A percentile compares a stretch with the other conserved stretches of the same genome.
phyloP scores from a whole-genome alignment of 2,329 filamentous ascomycete species.

The Pseudogymnoascus sp. region DNA sequence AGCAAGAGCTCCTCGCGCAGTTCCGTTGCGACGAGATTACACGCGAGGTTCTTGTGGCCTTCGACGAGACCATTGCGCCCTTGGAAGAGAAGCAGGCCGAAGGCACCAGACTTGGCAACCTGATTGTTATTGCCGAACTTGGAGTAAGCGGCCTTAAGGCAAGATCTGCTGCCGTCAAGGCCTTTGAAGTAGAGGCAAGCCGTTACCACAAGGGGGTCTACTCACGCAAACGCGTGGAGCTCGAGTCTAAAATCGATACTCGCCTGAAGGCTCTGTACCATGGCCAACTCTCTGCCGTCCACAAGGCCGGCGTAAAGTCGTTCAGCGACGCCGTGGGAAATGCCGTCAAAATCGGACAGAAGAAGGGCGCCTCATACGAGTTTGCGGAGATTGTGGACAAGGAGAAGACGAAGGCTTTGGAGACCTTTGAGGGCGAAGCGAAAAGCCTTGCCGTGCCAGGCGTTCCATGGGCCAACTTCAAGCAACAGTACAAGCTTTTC shows the following conservation, averaged over 20 bases:
- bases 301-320: slow-evolving; percentile 76
- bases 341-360: slow-evolving; percentile 86
- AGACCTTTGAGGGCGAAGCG: slow-evolving; percentile 69
- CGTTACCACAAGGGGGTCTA: slow-evolving; percentile 97
- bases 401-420: slow-evolving; percentile 70
- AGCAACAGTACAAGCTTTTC: slow-evolving; percentile 70
- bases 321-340: slow-evolving; percentile 84
- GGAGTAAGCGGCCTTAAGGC: slow-evolving; percentile 67
- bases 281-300: slow-evolving; percentile 79
- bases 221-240: slow-evolving; percentile 72
- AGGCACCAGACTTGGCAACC: slow-evolving; percentile 63
- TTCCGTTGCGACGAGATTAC: slow-evolving; percentile 97
- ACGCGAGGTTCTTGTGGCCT: slow-evolving; percentile 74
- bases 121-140: slow-evolving; percentile 65
- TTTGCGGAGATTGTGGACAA: slow-evolving; percentile 87
- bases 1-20: slow-evolving; percentile 93
- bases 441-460: slow-evolving; percentile 67
- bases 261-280: slow-evolving; percentile 82
- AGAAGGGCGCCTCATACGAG: slow-evolving; percentile 83
- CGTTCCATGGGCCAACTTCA: slow-evolving; percentile 82
- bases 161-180: slow-evolving; percentile 64
- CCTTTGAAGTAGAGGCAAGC: slow-evolving; percentile 86
- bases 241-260: slow-evolving; percentile 81
- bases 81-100: slow-evolving; percentile 82
- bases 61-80: slow-evolving; percentile 74